Conservation (phyloP, 139 green algal genomes). For the Klebsormidium nitens region DNA sequence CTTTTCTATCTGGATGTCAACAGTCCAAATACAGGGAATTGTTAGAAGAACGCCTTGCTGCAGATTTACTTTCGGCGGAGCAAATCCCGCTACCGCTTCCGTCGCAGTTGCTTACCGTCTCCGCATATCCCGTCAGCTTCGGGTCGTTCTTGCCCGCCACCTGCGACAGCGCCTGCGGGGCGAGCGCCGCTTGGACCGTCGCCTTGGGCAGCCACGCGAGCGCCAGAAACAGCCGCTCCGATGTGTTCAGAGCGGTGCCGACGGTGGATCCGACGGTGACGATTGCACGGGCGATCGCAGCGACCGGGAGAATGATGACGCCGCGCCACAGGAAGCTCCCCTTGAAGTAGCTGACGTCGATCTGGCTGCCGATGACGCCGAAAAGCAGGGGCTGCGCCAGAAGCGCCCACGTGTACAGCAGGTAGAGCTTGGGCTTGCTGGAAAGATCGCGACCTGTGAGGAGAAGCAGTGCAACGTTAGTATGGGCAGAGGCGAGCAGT, state of each 20-base stretch:
- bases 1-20: too few relatives aligned
- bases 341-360: slow-evolving; percentile 37
- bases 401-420: slow-evolving; percentile 45
- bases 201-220: slow-evolving; percentile 79
- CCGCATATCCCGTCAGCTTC: too few relatives aligned
- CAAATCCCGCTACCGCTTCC: neutral
- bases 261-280: too few relatives aligned
- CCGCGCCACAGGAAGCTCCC: slow-evolving; percentile 4
- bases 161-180: slow-evolving; percentile 7
- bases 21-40: too few relatives aligned
- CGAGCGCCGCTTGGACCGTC: slow-evolving; percentile 67
- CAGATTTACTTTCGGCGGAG: neutral
- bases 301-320: slow-evolving; percentile 35
- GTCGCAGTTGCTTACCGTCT: slow-evolving; percentile 11
- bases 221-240: slow-evolving; percentile 67
- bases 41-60: too few relatives aligned
- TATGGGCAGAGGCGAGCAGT: too few relatives aligned
- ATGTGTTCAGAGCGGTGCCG: slow-evolving; percentile 46
- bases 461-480: too few relatives aligned
- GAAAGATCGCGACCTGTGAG: too few relatives aligned
- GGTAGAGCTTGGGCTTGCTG: too few relatives aligned
- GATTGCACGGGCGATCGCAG: slow-evolving; percentile 46
- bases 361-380: slow-evolving; percentile 62
- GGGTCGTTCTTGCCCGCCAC: too few relatives aligned
- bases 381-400: slow-evolving; percentile 74